Percentiles rank a stretch among this genome's conserved stretches.
phyloP scores from a whole-genome alignment of 2,329 filamentous ascomycete species.

The Apiospora rasikravindrae region DNA sequence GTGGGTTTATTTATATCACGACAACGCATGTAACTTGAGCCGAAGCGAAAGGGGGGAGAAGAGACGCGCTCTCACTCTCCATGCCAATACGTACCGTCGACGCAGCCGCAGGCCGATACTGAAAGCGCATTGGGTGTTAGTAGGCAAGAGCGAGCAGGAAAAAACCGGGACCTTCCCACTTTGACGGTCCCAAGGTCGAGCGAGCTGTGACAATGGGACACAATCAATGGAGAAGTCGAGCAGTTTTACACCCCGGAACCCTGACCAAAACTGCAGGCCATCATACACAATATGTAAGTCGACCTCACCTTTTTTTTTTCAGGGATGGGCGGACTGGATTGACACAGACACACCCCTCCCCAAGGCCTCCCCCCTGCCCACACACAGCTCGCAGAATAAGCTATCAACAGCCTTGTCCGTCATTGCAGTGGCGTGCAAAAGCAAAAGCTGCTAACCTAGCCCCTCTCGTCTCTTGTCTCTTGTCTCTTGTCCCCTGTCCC shows the following conservation, averaged over 20 bases:
- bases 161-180: slow-evolving; percentile 7
- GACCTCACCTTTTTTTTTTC: slow-evolving; percentile 14
- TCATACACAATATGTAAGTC: slow-evolving; percentile 9
- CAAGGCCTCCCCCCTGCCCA: background rate
- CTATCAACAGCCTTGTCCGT: slow-evolving; percentile 18
- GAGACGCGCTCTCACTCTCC: background rate
- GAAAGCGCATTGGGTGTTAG: background rate
- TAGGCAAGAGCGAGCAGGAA: background rate
- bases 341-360: background rate
- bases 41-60: background rate
- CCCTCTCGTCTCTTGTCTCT: background rate
- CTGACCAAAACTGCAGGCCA: slow-evolving; percentile 18
- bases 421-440: slow-evolving; percentile 19
- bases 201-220: slow-evolving; percentile 13
- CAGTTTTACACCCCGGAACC: slow-evolving; percentile 18
- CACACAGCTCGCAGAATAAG: background rate
- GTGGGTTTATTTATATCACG: background rate
- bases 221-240: slow-evolving; percentile 10
- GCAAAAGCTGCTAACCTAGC: slow-evolving; percentile 15
- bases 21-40: background rate
- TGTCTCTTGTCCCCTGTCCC: background rate
- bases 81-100: background rate
- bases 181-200: slow-evolving; percentile 4
- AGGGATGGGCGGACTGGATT: slow-evolving; percentile 9
- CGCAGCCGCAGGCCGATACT: background rate